A percentile compares a stretch with the other conserved stretches of the same genome.
These are phyloP conservation scores for Piper longum DNA, from an alignment of 164 flowering plant genomes.

Conservation along the genomic window DNA sequence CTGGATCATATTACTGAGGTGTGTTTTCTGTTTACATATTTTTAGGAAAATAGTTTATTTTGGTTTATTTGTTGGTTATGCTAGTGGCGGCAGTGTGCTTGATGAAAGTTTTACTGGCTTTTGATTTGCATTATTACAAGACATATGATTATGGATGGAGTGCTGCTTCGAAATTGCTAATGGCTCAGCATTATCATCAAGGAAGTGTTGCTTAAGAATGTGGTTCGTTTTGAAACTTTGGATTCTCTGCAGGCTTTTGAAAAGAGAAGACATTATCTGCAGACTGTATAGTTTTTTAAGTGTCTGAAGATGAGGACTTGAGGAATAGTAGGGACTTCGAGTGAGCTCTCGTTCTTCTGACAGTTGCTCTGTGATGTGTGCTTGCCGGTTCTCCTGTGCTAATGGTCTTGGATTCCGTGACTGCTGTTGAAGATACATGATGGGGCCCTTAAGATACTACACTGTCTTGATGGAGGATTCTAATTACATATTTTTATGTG, in stretches of 20 bases:
- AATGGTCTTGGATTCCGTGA: background rate
- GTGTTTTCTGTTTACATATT: constrained; percentile 3
- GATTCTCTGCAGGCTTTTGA: constrained; percentile 20
- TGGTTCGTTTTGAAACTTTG: constrained; percentile 22
- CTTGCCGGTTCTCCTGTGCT: background rate
- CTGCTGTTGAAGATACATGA: background rate
- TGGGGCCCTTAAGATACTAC: background rate
- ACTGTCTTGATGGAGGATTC: background rate
- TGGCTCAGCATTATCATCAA: constrained; percentile 42
- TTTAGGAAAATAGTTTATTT: background rate
- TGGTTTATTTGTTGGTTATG: background rate
- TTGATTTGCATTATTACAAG: constrained; percentile 12
- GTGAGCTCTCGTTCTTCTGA: background rate
- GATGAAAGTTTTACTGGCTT: constrained; percentile 6
- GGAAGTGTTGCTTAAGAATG: constrained; percentile 50
- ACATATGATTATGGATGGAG: constrained; percentile 14
- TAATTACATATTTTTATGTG: background rate
- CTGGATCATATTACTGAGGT: constrained; percentile 82
- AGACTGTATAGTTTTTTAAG: background rate
- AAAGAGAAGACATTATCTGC: constrained; percentile 5
- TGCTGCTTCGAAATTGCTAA: constrained; percentile 25
- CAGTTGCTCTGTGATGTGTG: background rate
- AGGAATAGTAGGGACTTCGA: constrained; percentile 3
- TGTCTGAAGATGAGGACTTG: constrained; percentile 4
- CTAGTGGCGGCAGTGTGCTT: constrained; percentile 3